phyloP scores from a whole-genome alignment of 2,329 filamentous ascomycete genomes.

The Graphilbum ipis-grandicollis region DNA sequence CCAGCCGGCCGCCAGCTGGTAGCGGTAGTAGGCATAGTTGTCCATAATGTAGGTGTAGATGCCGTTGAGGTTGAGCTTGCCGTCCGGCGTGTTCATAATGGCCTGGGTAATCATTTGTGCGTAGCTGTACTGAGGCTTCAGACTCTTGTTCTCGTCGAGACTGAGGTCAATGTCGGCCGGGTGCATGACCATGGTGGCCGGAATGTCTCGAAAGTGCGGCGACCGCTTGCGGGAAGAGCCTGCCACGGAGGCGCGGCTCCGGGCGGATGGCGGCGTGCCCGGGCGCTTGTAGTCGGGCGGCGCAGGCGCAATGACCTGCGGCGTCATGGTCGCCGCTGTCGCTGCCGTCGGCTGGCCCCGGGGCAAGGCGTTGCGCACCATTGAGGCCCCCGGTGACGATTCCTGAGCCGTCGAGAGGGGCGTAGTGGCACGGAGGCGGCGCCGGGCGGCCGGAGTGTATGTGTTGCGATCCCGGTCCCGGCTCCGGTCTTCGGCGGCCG shows the following conservation, averaged over 20 bases:
- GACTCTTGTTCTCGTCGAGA: constrained; percentile 66
- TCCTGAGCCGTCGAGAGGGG: constrained; percentile 10
- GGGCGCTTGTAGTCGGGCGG: constrained; percentile 43
- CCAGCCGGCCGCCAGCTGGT: constrained; percentile 66
- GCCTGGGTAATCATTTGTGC: constrained; percentile 94
- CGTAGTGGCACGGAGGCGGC: constrained; percentile 7
- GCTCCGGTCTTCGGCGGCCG: constrained; percentile 4
- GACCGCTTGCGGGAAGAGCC: constrained; percentile 19
- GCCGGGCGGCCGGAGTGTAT: not conserved
- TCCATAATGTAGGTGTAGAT: constrained; percentile 90
- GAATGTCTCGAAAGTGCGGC: constrained; percentile 19
- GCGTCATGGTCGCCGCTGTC: no score
- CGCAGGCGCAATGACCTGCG: constrained; percentile 38
- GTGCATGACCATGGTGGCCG: constrained; percentile 28
- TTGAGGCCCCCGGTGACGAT: constrained; percentile 10
- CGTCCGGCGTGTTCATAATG: constrained; percentile 70
- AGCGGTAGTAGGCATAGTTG: constrained; percentile 83
- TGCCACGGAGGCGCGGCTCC: constrained; percentile 14
- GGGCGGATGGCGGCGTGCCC: constrained; percentile 38
- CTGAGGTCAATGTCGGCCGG: constrained; percentile 55
- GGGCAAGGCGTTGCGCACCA: constrained; percentile 12
- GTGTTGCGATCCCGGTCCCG: no score
- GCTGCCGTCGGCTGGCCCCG: constrained; percentile 15
- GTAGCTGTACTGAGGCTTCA: constrained; percentile 94
- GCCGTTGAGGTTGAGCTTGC: constrained; percentile 77